phyloP scores from a whole-genome alignment of 257 asterid genomes.

The Apocynum venetum region DNA sequence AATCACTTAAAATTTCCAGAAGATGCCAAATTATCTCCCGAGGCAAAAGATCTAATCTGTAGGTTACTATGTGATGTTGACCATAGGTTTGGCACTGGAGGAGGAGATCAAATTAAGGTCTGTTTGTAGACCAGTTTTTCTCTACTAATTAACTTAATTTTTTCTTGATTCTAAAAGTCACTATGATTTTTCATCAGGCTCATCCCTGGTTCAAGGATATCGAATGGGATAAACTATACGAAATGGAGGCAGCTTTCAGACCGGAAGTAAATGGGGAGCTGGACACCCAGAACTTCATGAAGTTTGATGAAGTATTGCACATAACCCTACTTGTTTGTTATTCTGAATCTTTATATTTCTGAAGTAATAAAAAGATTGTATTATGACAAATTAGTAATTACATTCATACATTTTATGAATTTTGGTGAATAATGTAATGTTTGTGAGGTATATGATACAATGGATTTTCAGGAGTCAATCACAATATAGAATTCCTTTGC shows the following conservation, averaged over 20 bases:
- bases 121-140: constrained; percentile 9
- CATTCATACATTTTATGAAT: background rate
- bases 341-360: background rate
- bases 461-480: background rate
- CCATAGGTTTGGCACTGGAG: constrained; percentile 91
- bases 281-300: constrained; percentile 95
- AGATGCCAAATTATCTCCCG: constrained; percentile 63
- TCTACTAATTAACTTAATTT: constrained; percentile 4
- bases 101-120: constrained; percentile 85
- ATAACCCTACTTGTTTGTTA: constrained; percentile 13
- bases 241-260: constrained; percentile 94
- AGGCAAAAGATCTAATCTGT: constrained; percentile 90
- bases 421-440: background rate
- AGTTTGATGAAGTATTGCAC: constrained; percentile 76
- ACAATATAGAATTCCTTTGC: background rate
- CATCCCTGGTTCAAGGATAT: constrained; percentile 89
- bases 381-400: background rate
- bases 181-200: constrained; percentile 45
- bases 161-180: constrained; percentile 14
- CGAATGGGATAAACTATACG: constrained; percentile 88
- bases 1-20: constrained; percentile 83
- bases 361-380: background rate
- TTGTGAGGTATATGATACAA: background rate
- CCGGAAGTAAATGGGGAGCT: constrained; percentile 93
- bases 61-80: constrained; percentile 89